These are phyloP conservation scores for Warburgia ugandensis DNA, from an alignment of 164 flowering plant genomes.

Conservation along the genomic window DNA sequence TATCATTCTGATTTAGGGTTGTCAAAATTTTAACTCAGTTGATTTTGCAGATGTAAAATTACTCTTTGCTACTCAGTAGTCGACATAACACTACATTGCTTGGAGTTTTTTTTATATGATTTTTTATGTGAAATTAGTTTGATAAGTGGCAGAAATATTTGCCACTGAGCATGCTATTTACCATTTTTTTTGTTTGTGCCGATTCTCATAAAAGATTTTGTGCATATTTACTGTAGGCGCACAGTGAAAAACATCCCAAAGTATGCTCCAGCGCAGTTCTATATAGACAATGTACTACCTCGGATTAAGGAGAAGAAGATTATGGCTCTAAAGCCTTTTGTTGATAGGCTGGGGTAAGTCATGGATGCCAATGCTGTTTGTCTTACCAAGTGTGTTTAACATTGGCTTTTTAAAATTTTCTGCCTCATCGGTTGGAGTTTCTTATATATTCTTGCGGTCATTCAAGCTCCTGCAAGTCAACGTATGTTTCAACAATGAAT, in stretches of 20 bases:
- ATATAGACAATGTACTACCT: conserved; percentile 95
- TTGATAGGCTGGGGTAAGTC: conserved; percentile 92
- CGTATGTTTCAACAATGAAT: too few relatives aligned
- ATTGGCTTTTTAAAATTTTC: neutral
- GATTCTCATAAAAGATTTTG: neutral
- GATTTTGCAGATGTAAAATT: too few relatives aligned
- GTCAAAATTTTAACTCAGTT: too few relatives aligned
- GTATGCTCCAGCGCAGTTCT: conserved; percentile 95
- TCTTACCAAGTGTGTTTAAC: neutral
- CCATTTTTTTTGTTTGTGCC: neutral
- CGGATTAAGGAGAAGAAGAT: conserved; percentile 97
- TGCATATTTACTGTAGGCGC: conserved; percentile 39
- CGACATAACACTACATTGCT: too few relatives aligned
- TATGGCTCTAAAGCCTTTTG: conserved; percentile 98
- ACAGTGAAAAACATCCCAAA: conserved; percentile 97
- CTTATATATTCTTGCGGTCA: neutral
- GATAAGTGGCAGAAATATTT: too few relatives aligned
- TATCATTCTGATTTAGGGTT: too few relatives aligned
- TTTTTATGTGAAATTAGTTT: too few relatives aligned
- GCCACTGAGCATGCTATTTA: neutral
- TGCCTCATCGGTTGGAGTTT: neutral
- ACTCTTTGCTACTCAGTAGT: too few relatives aligned
- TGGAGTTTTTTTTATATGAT: too few relatives aligned
- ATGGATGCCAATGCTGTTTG: neutral
- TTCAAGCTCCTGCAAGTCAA: too few relatives aligned